phyloP scores from a whole-genome alignment of 202 grass and related monocot genomes.

The Miscanthus sacchariflorus region DNA sequence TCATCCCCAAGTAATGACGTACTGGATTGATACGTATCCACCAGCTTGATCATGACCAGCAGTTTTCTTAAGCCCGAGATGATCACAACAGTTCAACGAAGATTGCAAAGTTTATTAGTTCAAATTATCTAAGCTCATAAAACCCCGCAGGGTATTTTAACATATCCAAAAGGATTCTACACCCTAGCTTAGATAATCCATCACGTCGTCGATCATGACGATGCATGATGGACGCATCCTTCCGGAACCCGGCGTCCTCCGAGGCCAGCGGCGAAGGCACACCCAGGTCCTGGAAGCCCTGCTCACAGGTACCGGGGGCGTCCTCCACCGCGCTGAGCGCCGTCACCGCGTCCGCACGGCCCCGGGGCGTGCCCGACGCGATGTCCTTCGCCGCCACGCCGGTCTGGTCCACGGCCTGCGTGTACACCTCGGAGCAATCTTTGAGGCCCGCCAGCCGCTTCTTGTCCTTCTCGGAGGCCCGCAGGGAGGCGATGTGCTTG shows the following conservation, averaged over 20 bases:
- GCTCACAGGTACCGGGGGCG: constrained; percentile 43
- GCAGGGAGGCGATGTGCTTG: constrained; percentile 29
- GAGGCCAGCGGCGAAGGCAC: constrained; percentile 9
- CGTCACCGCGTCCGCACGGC: background rate
- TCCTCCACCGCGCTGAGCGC: constrained; percentile 19
- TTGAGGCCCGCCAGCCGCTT: background rate
- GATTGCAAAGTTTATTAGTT: background rate
- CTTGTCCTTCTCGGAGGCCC: constrained; percentile 29
- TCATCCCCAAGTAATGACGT: background rate
- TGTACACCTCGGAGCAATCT: constrained; percentile 37
- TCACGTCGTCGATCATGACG: background rate
- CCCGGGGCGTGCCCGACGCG: background rate
- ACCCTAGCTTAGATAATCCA: background rate
- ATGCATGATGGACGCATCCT: constrained; percentile 25
- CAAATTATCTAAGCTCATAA: background rate
- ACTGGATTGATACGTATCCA: background rate
- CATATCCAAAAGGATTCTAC: background rate
- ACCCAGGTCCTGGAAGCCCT: constrained; percentile 22
- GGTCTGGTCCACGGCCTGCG: background rate
- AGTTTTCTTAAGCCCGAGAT: background rate
- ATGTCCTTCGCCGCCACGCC: constrained; percentile 1
- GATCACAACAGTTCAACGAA: background rate
- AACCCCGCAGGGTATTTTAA: background rate
- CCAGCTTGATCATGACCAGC: background rate
- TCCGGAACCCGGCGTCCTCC: constrained; percentile 42